A percentile compares a stretch with the other conserved stretches of the same genome.
These are phyloP conservation scores for Sporisorium sorghi DNA, from an alignment of 1,284 basidiomycete species.

Conservation along the genomic window DNA sequence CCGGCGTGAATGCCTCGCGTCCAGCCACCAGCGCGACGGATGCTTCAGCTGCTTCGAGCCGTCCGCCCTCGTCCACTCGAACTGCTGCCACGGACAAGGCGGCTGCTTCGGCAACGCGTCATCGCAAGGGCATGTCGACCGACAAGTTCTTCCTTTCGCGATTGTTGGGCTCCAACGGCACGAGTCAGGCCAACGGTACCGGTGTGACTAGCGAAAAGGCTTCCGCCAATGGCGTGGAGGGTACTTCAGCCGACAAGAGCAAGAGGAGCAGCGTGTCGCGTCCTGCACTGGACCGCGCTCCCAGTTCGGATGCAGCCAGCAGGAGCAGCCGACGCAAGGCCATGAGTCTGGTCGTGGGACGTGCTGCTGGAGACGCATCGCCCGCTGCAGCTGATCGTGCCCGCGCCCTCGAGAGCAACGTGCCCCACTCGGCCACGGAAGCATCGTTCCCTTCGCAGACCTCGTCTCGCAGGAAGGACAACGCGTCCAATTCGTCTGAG, in stretches of 20 bases:
- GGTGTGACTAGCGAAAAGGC: constrained; percentile 3
- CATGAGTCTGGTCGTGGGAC: constrained; percentile 61
- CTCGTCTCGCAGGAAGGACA: constrained; percentile 34
- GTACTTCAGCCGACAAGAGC: constrained; percentile 19
- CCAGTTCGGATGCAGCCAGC: constrained; percentile 25
- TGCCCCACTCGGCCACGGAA: constrained; percentile 19
- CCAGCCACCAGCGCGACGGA: constrained; percentile 3
- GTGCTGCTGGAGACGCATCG: constrained; percentile 26
- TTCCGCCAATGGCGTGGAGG: constrained; percentile 13
- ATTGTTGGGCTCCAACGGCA: constrained; percentile 41
- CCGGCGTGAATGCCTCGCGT: constrained; percentile 12
- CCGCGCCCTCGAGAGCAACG: constrained; percentile 17
- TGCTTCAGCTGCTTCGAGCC: constrained; percentile 10
- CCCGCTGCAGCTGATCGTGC: constrained; percentile 43
- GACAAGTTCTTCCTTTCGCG: constrained; percentile 63
- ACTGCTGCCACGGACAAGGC: constrained; percentile 15
- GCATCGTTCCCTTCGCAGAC: constrained; percentile 16
- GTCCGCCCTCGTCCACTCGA: constrained; percentile 22
- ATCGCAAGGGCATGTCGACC: constrained; percentile 64
- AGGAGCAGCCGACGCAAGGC: constrained; percentile 58
- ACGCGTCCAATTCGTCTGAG: constrained; percentile 8
- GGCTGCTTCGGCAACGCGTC: constrained; percentile 35
- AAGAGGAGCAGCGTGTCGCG: constrained; percentile 41
- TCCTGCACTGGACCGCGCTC: constrained; percentile 30
- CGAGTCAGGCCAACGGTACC: constrained; percentile 14